Evolutionary conservation across 257 asterid genomes (phyloP), one percentile per base, ranked within the genome.

Genomic region (Solanum stenotomum): DNA sequence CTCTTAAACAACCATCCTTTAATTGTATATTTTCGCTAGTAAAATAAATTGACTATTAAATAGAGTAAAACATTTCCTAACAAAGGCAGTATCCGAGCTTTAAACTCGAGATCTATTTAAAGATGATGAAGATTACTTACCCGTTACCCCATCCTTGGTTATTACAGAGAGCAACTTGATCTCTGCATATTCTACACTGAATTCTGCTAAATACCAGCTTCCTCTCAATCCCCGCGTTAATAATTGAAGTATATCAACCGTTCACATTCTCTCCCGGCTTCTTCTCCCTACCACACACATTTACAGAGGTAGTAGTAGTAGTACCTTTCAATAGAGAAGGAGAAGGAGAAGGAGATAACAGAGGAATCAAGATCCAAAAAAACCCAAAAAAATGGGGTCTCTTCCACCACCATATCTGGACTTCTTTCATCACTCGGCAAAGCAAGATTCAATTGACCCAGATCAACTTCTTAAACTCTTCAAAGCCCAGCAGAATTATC

Each of bases 401-500:
- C 90, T 90, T 38, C 84, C 92, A 14, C 88, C 87, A 10, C 13
- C 87, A 4, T 52, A 49, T 49, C 33, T 18, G 18, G 86, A 82
- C 18, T 49, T 75, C 74, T 76, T 34, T 40, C 42, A 70, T n/a
- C 9, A 52, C 87, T 13, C 83, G 2, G 2, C 34, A 18, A 70
- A 77, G 27, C 56, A 86, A 23, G 83, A 85, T 44, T 86, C 88
- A 40, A 87, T 96, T 56, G 93, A 95, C 86, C 92, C 92, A 40
- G 52, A 95, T 84, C 93, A 94, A 61, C 46, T 96, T 85, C 94
- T 94, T 70, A 90, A 91, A 29, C 96, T 97, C 89, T 97, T 97
- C 94, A 94, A 94, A 92, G 92, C 95, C 92, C 99, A 97, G 83
- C 98, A 97, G 87, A 93, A 91, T 11, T 95, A 95, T 91, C 94